Evolutionary conservation across 768 basidiomycete genomes (phyloP).

Genomic region (Auricularia cornea): DNA sequence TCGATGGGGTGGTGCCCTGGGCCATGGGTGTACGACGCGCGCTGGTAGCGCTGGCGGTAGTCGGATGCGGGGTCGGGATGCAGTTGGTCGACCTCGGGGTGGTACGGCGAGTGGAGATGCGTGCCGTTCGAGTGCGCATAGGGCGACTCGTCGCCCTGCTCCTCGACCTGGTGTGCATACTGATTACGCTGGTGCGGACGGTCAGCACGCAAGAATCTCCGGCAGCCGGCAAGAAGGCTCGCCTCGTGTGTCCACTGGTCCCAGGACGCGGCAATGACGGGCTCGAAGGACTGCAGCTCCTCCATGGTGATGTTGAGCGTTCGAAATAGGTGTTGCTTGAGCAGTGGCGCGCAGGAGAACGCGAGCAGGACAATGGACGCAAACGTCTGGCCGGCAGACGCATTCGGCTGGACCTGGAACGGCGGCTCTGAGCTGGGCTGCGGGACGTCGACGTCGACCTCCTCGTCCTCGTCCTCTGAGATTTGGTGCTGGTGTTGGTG

Average conservation of each 20-base stretch:
- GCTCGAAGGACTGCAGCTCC: conserved; percentile 69
- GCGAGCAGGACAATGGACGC: conserved; percentile 70
- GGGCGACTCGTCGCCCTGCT: background rate
- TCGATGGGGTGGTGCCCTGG: background rate
- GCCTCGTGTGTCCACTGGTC: conserved; percentile 83
- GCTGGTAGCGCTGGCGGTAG: background rate
- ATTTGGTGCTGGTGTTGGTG: background rate
- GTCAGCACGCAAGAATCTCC: background rate
- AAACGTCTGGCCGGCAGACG: conserved; percentile 64
- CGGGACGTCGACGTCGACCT: background rate
- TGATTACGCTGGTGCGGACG: background rate
- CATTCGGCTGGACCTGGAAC: conserved; percentile 30
- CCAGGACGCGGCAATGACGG: conserved; percentile 75
- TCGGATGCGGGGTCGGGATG: background rate
- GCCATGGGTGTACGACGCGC: background rate
- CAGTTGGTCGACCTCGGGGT: background rate
- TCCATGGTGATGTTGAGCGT: conserved; percentile 69
- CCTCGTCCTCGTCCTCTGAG: background rate
- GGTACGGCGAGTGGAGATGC: background rate
- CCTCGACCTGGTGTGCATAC: background rate
- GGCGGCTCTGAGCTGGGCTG: conserved; percentile 35
- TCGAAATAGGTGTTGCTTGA: conserved; percentile 69
- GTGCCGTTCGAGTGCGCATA: background rate
- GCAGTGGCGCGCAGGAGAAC: conserved; percentile 61
- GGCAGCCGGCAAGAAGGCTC: conserved; percentile 11